Base-by-base conservation (phyloP, 371 early-diverging fungal genomes). In the Entomophthora muscae region DNA sequence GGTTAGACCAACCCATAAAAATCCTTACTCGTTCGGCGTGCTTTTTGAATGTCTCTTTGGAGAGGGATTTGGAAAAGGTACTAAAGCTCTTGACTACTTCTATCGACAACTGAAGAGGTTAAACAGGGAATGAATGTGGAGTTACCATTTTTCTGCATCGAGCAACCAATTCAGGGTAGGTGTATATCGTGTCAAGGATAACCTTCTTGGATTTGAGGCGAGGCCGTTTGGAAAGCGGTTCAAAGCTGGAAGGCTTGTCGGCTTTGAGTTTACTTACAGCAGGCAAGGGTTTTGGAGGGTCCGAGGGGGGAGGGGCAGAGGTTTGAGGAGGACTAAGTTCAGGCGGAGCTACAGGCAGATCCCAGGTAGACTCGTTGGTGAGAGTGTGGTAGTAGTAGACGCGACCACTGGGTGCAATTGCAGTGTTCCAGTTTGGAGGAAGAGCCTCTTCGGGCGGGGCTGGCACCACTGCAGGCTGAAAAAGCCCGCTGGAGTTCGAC, bases 361-460 rank as follows among this genome's bases (percentile, higher is more conserved):
- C 53, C 63, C 63, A 63, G 13, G 53, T 63, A 7, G 29, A 28
- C 53, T 23, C 27, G n/a, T 31, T 23, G 17, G 63, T 63, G 51
- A 63, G 24, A 3, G 31, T 24, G 31, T 63, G 10, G 31, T 63
- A 63, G 30, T 63, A 63, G 30, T 63, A 63, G 22, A 53, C 30
- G 22, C 53, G 54, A 28, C 63, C 63, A 17, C 17, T 63, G 12
- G 63, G 54, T 5, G 59, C 59, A 3, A 28, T 17, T 3, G 59
- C 59, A 3, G 21, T 23, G 31, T 30, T 27, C 59, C 59, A 58
- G 7, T 21, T 30, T 3, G 59, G 59, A 27, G 59, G 59, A 21
- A 58, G 32, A 27, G 24, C 21, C 21, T 12, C 31, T 31, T 21
- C 30, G 21, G 32, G 22, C 7, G 30, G 59, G 22, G 59, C 30